A percentile compares a stretch with the other conserved stretches of the same genome.
These are phyloP conservation scores for Bruguiera gymnorhiza DNA, from an alignment of 345 rosid genomes.

Conservation along the genomic window DNA sequence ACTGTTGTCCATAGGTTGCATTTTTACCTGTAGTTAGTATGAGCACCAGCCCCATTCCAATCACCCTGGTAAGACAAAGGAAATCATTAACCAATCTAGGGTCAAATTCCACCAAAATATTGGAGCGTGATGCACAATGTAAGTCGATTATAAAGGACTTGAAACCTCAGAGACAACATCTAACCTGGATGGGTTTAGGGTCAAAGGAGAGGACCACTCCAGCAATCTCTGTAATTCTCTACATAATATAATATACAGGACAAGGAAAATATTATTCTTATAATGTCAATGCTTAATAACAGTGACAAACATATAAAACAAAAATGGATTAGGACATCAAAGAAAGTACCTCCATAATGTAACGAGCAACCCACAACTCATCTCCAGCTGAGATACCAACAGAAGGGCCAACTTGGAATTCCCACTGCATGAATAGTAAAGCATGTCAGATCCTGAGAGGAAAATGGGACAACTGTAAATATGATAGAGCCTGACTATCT, in stretches of 20 bases:
- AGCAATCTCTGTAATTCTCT: constrained; percentile 30
- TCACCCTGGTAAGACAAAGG: constrained; percentile 14
- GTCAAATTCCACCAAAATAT: neutral
- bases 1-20: neutral
- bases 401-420: constrained; percentile 27
- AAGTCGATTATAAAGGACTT: neutral
- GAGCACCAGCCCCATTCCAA: constrained; percentile 31
- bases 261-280: too few species aligned
- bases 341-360: constrained; percentile 21
- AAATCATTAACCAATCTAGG: neutral
- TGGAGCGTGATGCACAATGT: neutral
- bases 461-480: too few species aligned
- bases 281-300: too few species aligned
- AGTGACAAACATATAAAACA: neutral
- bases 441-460: too few species aligned
- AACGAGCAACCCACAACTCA: constrained; percentile 25
- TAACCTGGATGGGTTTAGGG: constrained; percentile 21
- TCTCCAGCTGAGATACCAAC: constrained; percentile 26
- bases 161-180: neutral
- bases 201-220: constrained; percentile 21
- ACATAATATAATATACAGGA: neutral
- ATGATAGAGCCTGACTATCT: too few species aligned
- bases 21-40: constrained; percentile 22
- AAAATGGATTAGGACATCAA: neutral
- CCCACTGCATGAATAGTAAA: constrained; percentile 14